These are phyloP conservation scores for Plantago lanceolata DNA, from an alignment of 305 asterid species.

Conservation along the genomic window DNA sequence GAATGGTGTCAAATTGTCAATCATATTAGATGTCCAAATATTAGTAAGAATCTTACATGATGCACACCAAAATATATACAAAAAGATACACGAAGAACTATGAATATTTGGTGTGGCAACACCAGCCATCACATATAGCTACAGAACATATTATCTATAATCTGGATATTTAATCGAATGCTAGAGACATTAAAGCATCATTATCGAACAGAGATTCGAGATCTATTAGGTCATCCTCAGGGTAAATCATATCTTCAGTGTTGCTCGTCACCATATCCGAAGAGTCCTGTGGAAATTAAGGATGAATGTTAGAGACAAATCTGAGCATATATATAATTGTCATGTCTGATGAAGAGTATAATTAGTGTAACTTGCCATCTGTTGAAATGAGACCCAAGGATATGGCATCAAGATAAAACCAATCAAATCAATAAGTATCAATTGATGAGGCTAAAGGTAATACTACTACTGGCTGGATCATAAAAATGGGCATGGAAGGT, in stretches of 20 bases:
- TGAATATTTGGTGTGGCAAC: not conserved
- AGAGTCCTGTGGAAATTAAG: conserved; percentile 38
- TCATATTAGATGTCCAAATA: conserved; percentile 9
- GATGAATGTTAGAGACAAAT: not conserved
- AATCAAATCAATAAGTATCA: not conserved
- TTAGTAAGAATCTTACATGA: not conserved
- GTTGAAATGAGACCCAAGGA: not conserved
- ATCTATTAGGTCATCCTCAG: conserved; percentile 59
- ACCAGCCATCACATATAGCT: not conserved
- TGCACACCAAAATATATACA: conserved; percentile 7
- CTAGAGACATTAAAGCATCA: conserved; percentile 75
- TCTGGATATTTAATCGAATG: conserved; percentile 48
- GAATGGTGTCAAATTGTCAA: too few relatives aligned
- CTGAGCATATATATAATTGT: not conserved
- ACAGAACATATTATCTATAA: not conserved
- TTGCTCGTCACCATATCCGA: conserved; percentile 32
- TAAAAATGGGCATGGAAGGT: too few relatives aligned
- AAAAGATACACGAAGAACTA: not conserved
- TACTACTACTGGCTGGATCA: too few relatives aligned
- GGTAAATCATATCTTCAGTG: conserved; percentile 35
- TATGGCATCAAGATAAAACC: not conserved
- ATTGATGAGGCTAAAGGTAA: not conserved
- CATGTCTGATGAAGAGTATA: not conserved
- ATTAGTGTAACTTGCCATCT: not conserved
- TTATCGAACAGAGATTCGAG: conserved; percentile 58